phyloP scores from a whole-genome alignment of 2,329 filamentous ascomycete species.

The Fusarium equiseti region DNA sequence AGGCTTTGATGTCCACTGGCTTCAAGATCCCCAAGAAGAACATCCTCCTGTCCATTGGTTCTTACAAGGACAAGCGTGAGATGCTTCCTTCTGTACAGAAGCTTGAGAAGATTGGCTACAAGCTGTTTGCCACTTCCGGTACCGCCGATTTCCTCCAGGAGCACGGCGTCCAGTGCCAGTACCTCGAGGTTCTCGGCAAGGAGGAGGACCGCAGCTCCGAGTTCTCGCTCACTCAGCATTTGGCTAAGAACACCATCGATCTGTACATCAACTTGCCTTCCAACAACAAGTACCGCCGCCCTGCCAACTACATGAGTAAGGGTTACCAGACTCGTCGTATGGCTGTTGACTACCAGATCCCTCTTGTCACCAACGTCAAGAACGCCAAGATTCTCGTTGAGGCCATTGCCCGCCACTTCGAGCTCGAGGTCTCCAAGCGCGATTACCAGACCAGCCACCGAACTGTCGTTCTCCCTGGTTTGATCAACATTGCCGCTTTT shows the following conservation, averaged over 20 bases:
- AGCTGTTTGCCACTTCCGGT: slow-evolving; percentile 94
- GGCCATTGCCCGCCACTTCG: slow-evolving; percentile 89
- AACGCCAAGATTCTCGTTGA: slow-evolving; percentile 98
- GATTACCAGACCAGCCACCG: slow-evolving; percentile 94
- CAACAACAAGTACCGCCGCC: slow-evolving; percentile 95
- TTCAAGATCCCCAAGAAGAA: slow-evolving; percentile 98
- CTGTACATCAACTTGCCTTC: slow-evolving; percentile 99
- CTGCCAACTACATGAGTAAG: slow-evolving; percentile 98
- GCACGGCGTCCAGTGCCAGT: slow-evolving; percentile 91
- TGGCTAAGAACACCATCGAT: slow-evolving; percentile 98
- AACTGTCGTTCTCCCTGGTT: slow-evolving; percentile 77
- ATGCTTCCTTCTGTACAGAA: slow-evolving; percentile 94
- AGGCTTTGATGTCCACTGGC: slow-evolving; percentile 93
- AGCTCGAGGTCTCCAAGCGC: slow-evolving; percentile 82
- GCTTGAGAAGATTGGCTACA: slow-evolving; percentile 91
- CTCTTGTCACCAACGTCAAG: slow-evolving; percentile 98
- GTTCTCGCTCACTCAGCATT: slow-evolving; percentile 95
- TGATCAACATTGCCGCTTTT: slow-evolving; percentile 85
- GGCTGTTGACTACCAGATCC: slow-evolving; percentile 97
- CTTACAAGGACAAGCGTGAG: slow-evolving; percentile 98
- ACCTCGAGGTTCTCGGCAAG: slow-evolving; percentile 85
- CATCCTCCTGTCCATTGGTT: slow-evolving; percentile 93
- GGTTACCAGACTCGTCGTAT: slow-evolving; percentile 97
- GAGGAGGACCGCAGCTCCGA: slow-evolving; percentile 91
- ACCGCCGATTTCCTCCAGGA: slow-evolving; percentile 97